Base-by-base conservation (phyloP, 2,329 filamentous ascomycete genomes). In the Aspergillus aculeatus region DNA sequence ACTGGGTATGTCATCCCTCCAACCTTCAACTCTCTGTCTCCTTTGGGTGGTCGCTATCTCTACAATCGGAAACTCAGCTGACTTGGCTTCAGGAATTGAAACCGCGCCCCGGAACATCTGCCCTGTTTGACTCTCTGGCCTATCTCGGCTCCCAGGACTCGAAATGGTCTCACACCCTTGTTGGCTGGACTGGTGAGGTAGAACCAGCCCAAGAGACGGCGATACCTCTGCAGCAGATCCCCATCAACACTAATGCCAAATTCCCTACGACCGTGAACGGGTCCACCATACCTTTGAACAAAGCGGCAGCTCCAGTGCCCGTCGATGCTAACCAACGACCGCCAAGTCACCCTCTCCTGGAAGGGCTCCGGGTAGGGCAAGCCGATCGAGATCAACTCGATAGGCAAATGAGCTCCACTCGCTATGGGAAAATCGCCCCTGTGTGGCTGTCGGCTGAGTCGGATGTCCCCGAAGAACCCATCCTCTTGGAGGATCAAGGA, bases 121-220 rank as follows among this genome's bases (percentile, higher is more conserved):
- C 94, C 16, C 84, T 98, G 35, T 96, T 96, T 77, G 92, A 97
- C 75, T 93, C 92, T 10, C 92, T 98, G 71, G 86, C 89, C 58
- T 89, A 96, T 76, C 86, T 98, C 49, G 91, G 92, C 3, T 96
- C 92, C n/a, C 83, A 89, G 58, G 84, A 89, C 48, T 88, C 89
- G 2, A 87, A 89, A 21, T 98, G 93, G 93, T 91, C 92, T 69
- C 94, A 97, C 78, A 95, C 89, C 0, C 84, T 97, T 5, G 90
- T 98, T 56, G 93, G 92, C 50, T 98, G 94, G 94, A 96, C 94
- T 3, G 94, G 94, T 60, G 94, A 98, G 75, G 89, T 94, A 60
- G 85, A 88, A 59, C 78, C 75, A n/a, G 65, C 72, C 14, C 56
- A 69, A 6, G 67, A 72, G 23, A 57, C 63, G 19, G 69, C 68